phyloP scores from a whole-genome alignment of 2,329 filamentous ascomycete species.

The Fusarium burgessii region DNA sequence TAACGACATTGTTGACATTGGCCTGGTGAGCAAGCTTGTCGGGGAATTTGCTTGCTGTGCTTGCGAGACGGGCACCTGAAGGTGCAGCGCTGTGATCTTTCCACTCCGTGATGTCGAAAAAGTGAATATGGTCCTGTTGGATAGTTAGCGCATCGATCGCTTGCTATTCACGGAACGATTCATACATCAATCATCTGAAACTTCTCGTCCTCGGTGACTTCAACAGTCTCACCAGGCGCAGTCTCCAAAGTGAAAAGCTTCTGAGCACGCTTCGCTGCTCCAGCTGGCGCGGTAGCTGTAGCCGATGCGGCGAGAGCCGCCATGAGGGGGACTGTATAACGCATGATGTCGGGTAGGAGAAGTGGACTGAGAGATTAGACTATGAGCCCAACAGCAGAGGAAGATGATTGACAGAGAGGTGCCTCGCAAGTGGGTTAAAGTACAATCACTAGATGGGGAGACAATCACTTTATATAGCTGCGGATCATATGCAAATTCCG shows the following conservation, averaged over 20 bases:
- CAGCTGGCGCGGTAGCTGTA: constrained; percentile 6
- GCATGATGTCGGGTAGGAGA: background rate
- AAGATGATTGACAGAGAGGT: background rate
- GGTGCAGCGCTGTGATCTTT: constrained; percentile 24
- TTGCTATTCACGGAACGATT: rapidly evolving
- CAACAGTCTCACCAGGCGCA: constrained; percentile 19
- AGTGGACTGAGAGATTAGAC: too few relatives aligned
- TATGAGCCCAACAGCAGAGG: background rate
- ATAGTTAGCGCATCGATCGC: background rate
- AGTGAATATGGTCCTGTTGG: constrained; percentile 23
- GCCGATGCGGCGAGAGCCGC: constrained; percentile 24
- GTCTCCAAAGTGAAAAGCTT: constrained; percentile 31
- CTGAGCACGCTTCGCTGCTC: background rate
- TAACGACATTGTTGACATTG: constrained; percentile 26
- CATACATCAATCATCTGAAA: constrained; percentile 37
- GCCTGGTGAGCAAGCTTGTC: constrained; percentile 5
- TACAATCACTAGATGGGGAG: background rate
- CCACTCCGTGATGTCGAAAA: constrained; percentile 39
- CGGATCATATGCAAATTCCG: background rate
- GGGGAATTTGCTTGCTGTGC: background rate
- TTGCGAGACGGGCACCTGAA: constrained; percentile 7
- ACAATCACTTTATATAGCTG: background rate
- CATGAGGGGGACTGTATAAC: constrained; percentile 27
- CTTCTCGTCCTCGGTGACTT: constrained; percentile 32
- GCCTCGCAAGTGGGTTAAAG: background rate